These are phyloP conservation scores for Vitis rotundifolia DNA, from an alignment of 164 flowering plant species.

Conservation along the genomic window DNA sequence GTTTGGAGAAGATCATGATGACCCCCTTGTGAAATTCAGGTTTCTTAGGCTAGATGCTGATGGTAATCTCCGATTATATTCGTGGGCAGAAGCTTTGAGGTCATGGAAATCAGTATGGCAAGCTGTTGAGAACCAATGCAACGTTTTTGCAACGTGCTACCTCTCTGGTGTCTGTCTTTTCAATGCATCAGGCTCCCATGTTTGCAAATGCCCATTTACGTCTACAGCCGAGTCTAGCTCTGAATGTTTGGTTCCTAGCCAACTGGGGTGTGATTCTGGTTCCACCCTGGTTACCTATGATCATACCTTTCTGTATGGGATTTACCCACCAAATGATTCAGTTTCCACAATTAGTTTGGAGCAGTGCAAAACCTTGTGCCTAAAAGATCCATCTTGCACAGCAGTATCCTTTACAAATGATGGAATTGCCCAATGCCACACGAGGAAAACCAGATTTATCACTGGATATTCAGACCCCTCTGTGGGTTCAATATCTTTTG, in stretches of 20 bases:
- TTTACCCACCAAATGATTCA: constrained; percentile 62
- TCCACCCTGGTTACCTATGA: constrained; percentile 32
- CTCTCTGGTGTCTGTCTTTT: constrained; percentile 47
- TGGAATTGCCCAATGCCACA: constrained; percentile 51
- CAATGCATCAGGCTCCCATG: constrained; percentile 30
- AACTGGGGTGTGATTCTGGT: constrained; percentile 36
- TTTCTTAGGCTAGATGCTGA: constrained; percentile 70
- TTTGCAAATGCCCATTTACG: constrained; percentile 54
- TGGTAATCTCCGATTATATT: constrained; percentile 74
- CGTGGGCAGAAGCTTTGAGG: constrained; percentile 46
- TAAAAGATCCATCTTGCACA: constrained; percentile 47
- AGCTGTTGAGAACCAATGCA: constrained; percentile 72
- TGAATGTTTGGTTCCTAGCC: constrained; percentile 50
- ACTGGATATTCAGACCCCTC: constrained; percentile 57
- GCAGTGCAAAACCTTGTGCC: constrained; percentile 50
- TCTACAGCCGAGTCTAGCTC: constrained; percentile 21
- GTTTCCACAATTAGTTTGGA: constrained; percentile 32
- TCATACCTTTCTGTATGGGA: constrained; percentile 56
- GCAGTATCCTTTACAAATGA: constrained; percentile 60
- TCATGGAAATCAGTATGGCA: constrained; percentile 73
- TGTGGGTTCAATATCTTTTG: constrained; percentile 47
- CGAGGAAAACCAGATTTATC: constrained; percentile 45
- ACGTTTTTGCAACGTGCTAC: constrained; percentile 73
- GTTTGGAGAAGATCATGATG: constrained; percentile 61
- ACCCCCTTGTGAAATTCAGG: constrained; percentile 39